These are phyloP conservation scores for Syzygium aromaticum DNA, from an alignment of 345 rosid genomes.

Conservation along the genomic window DNA sequence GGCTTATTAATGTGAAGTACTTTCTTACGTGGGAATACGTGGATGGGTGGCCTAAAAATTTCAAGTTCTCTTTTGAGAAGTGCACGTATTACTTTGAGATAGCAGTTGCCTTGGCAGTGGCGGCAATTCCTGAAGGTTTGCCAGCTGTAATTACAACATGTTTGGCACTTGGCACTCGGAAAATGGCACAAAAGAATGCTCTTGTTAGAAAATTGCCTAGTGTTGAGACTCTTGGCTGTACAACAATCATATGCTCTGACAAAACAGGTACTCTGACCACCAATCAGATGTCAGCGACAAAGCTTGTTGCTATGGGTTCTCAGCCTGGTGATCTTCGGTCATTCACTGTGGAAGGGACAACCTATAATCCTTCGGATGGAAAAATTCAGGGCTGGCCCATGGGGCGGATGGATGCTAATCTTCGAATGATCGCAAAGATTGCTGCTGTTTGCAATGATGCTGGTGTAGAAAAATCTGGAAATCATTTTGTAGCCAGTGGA, in stretches of 20 bases:
- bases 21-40: conserved; percentile 89
- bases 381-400: conserved; percentile 61
- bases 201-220: conserved; percentile 89
- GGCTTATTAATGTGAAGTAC: conserved; percentile 92
- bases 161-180: conserved; percentile 88
- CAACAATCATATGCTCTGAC: conserved; percentile 89
- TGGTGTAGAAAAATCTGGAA: conserved; percentile 56
- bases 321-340: conserved; percentile 54
- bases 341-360: conserved; percentile 77
- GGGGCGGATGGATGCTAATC: conserved; percentile 76
- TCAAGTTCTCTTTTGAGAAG: conserved; percentile 89
- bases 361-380: conserved; percentile 81
- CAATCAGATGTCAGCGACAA: conserved; percentile 83
- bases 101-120: conserved; percentile 94
- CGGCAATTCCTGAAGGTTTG: conserved; percentile 96
- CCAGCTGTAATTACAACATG: conserved; percentile 98
- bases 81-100: conserved; percentile 98
- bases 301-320: conserved; percentile 82
- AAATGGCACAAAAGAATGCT: conserved; percentile 92
- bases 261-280: conserved; percentile 95
- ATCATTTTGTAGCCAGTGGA: conserved; percentile 59
- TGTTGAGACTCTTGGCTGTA: conserved; percentile 94
- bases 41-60: conserved; percentile 84
- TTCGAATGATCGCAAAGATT: conserved; percentile 81
- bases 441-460: conserved; percentile 92